phyloP scores from a whole-genome alignment of 345 rosid species.

The Ailanthus altissimus region DNA sequence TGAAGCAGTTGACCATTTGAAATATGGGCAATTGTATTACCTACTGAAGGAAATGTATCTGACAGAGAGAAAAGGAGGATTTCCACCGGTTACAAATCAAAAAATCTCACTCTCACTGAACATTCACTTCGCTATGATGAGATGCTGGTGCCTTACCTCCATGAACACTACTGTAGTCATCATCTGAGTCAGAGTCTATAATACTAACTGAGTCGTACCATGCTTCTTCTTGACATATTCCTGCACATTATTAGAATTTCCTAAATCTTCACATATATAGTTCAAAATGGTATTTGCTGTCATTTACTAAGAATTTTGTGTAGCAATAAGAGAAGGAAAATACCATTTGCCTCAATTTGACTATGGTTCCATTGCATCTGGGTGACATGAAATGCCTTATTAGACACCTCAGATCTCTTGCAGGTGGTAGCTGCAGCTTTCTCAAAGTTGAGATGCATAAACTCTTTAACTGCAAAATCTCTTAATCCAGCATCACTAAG shows the following conservation, averaged over 20 bases:
- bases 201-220: constrained; percentile 79
- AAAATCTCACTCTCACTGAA: background rate
- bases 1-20: constrained; percentile 54
- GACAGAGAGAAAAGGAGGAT: constrained; percentile 10
- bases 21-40: constrained; percentile 32
- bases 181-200: constrained; percentile 80
- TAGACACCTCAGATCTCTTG: constrained; percentile 60
- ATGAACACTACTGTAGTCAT: constrained; percentile 57
- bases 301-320: background rate
- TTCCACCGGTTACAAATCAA: background rate
- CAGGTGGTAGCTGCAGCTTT: constrained; percentile 52
- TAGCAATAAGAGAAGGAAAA: background rate
- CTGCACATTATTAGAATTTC: constrained; percentile 32
- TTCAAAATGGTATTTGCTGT: background rate
- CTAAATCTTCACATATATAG: background rate
- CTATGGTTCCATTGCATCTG: constrained; percentile 82
- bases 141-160: constrained; percentile 39
- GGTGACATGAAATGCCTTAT: constrained; percentile 56
- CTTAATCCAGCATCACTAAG: constrained; percentile 49
- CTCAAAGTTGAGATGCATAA: constrained; percentile 57
- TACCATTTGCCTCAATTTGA: constrained; percentile 66
- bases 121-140: background rate
- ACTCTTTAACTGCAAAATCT: constrained; percentile 53
- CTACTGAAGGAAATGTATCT: constrained; percentile 46
- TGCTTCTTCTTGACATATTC: constrained; percentile 69